Percentiles rank a stretch among this genome's conserved stretches.
Evolutionary conservation across 1,284 basidiomycete genomes (phyloP).

Genomic region (Apiotrichum akiyoshidainum): DNA sequence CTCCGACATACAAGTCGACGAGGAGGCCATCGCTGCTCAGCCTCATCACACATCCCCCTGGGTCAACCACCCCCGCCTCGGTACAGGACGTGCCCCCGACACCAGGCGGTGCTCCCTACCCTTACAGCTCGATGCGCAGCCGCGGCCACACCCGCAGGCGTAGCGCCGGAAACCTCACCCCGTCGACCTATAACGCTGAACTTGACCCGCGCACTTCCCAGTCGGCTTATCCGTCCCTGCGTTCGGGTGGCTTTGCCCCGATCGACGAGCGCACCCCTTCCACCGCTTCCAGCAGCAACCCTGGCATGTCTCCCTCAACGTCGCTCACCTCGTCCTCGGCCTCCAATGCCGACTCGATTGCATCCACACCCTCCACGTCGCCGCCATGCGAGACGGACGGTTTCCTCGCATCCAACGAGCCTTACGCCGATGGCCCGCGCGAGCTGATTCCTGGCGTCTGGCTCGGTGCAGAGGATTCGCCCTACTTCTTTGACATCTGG

Average conservation of each 20-base stretch:
- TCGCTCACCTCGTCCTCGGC: slow-evolving; percentile 14
- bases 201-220: slow-evolving; percentile 20
- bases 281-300: slow-evolving; percentile 1
- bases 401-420: slow-evolving; percentile 36
- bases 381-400: slow-evolving; percentile 11
- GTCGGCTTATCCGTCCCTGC: slow-evolving; percentile 18
- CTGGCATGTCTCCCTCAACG: slow-evolving; percentile 18
- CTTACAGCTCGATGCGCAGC: slow-evolving; percentile 20
- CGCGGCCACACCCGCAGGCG: slow-evolving; percentile 26
- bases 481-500: slow-evolving; percentile 52
- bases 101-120: slow-evolving; percentile 12
- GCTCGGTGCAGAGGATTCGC: slow-evolving; percentile 92
- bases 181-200: slow-evolving; percentile 1
- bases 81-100: slow-evolving; percentile 1
- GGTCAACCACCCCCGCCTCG: neutral
- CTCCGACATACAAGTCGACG: slow-evolving; percentile 14
- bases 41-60: slow-evolving; percentile 40
- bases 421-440: slow-evolving; percentile 80
- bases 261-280: slow-evolving; percentile 25
- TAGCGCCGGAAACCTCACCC: slow-evolving; percentile 24
- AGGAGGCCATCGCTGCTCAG: slow-evolving; percentile 38
- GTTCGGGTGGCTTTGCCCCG: slow-evolving; percentile 17
- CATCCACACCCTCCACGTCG: slow-evolving; percentile 18
- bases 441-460: slow-evolving; percentile 86
- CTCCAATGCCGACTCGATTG: slow-evolving; percentile 13